Conservation (phyloP, 768 basidiomycete species). For the Podaxis mareebaensis region DNA sequence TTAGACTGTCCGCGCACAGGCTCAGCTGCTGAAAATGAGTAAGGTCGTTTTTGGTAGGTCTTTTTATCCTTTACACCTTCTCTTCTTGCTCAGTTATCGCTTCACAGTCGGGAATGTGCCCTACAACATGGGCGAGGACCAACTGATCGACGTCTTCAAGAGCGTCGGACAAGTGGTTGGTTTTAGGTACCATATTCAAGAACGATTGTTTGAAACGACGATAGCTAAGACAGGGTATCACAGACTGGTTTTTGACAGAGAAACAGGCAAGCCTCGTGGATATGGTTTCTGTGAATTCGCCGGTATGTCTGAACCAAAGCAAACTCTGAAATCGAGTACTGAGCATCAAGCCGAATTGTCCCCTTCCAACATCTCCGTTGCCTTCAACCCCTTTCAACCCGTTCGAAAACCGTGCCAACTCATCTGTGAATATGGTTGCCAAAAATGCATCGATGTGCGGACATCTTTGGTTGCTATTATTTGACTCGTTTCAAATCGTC, state of each 20-base stretch:
- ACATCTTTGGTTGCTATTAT: conserved; percentile 7
- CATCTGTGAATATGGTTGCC: background rate
- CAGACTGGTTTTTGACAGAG: conserved; percentile 87
- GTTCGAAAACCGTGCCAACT: background rate
- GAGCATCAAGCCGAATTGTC: conserved; percentile 37
- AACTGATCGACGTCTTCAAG: conserved; percentile 86
- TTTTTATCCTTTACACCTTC: background rate
- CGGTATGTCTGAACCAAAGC: conserved; percentile 55
- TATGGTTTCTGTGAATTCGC: conserved; percentile 94
- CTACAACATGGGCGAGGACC: conserved; percentile 89
- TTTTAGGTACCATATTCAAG: conserved; percentile 61
- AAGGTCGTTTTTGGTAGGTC: conserved; percentile 73
- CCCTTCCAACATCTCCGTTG: conserved; percentile 21
- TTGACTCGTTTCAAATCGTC: conserved; percentile 9
- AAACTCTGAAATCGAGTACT: conserved; percentile 25
- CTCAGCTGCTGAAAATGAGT: conserved; percentile 29
- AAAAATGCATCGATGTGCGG: background rate
- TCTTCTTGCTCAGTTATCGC: background rate
- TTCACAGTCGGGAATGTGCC: conserved; percentile 81
- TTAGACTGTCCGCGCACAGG: too few relatives aligned
- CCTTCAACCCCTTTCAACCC: background rate
- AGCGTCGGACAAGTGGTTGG: conserved; percentile 86
- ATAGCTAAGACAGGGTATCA: conserved; percentile 18
- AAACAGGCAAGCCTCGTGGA: conserved; percentile 92
- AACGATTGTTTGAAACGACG: background rate